phyloP scores from a whole-genome alignment of 805 yeast genomes.

The Candida parachauliodes region DNA sequence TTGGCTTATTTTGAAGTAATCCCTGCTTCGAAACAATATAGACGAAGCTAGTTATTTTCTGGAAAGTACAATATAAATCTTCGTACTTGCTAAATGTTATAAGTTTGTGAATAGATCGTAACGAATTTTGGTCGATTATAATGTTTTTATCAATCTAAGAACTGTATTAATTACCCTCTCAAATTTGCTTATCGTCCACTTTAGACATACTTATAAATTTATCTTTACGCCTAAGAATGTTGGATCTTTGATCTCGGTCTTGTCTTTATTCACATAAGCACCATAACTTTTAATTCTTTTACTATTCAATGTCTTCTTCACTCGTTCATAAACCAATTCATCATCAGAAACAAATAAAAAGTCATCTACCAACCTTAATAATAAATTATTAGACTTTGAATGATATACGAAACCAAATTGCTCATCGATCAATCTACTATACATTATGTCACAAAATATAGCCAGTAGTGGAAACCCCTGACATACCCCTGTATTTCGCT shows the following conservation, averaged over 20 bases:
- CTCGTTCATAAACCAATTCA: constrained; percentile 16
- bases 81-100: too few relatives aligned
- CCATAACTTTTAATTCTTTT: constrained; percentile 25
- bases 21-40: too few relatives aligned
- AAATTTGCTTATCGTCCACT: too few relatives aligned
- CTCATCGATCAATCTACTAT: constrained; percentile 55
- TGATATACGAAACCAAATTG: constrained; percentile 17
- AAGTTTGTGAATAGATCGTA: too few relatives aligned
- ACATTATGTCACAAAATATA: constrained; percentile 67
- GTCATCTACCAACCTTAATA: constrained; percentile 80
- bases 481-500: constrained; percentile 64
- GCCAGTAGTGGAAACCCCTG: constrained; percentile 84
- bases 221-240: constrained; percentile 33
- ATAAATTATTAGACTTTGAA: constrained; percentile 8
- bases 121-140: too few relatives aligned
- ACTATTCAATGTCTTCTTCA: constrained; percentile 17
- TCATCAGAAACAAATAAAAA: constrained; percentile 65
- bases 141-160: too few relatives aligned
- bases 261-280: constrained; percentile 31
- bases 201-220: constrained; percentile 10
- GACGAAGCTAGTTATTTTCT: too few relatives aligned
- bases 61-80: too few relatives aligned
- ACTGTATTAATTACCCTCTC: too few relatives aligned
- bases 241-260: constrained; percentile 15
- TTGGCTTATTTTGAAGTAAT: too few relatives aligned